These are phyloP conservation scores for Paraphysoderma sedebokerense DNA, from an alignment of 371 early-diverging fungal genomes.

Conservation along the genomic window DNA sequence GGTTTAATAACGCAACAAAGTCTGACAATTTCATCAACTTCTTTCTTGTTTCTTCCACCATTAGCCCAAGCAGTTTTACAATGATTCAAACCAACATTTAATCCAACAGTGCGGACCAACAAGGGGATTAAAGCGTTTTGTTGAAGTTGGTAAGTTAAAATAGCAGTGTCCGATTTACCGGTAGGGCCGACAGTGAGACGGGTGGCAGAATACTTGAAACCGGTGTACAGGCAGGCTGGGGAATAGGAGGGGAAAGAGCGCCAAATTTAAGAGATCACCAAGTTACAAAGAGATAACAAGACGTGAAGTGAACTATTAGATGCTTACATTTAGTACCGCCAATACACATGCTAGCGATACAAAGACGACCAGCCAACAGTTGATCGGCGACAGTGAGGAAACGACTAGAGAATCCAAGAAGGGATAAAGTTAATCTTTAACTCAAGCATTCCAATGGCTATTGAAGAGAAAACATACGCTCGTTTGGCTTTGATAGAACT, in stretches of 20 bases:
- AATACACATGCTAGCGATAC: constrained; percentile 40
- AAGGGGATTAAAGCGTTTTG: constrained; percentile 50
- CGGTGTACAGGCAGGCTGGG: constrained; percentile 23
- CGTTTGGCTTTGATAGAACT: constrained; percentile 31
- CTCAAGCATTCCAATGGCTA: neutral
- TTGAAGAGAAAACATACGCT: constrained; percentile 13
- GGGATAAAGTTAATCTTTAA: neutral
- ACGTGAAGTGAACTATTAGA: too few relatives aligned
- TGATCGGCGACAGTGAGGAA: constrained; percentile 58
- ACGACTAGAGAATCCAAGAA: constrained; percentile 12
- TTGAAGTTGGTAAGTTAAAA: constrained; percentile 51
- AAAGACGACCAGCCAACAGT: constrained; percentile 43
- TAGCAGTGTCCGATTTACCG: constrained; percentile 49
- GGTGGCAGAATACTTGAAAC: constrained; percentile 44
- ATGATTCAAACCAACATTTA: constrained; percentile 51
- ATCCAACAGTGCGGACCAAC: constrained; percentile 34
- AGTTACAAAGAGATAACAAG: too few relatives aligned
- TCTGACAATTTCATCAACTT: constrained; percentile 36
- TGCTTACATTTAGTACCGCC: constrained; percentile 38
- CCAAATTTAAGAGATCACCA: too few relatives aligned
- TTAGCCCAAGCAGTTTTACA: constrained; percentile 39
- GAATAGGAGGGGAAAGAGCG: neutral
- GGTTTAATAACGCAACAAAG: constrained; percentile 60
- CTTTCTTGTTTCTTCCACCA: constrained; percentile 14
- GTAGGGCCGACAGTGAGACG: constrained; percentile 47